Evolutionary conservation across 2,329 filamentous ascomycete species (phyloP), one percentile per base, ranked within the genome.

Genomic region (Hypoxylon sp.): DNA sequence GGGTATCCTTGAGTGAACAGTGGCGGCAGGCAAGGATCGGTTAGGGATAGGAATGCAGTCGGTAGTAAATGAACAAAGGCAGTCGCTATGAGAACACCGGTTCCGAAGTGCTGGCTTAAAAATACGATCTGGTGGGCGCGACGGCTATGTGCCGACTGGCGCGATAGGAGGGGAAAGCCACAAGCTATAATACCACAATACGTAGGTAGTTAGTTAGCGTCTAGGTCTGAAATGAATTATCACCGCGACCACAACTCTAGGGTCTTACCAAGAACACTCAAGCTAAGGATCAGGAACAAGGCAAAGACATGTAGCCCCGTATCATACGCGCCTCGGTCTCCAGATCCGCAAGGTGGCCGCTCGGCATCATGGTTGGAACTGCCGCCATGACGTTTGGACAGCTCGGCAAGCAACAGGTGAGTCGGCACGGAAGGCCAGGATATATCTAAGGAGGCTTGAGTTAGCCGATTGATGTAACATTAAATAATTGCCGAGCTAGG

Each of bases 51-150:
- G 73, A 92, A 92, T 0, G 90, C 90, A 25, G 87, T 92, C 59
- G 88, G 90, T 3, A 91, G 85, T 11, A 91, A 83, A 80, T 95
- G 92, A 25, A 95, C 92, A 75, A 96, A 96, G 60, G 93, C 92
- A 0, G 93, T 96, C 10, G 93, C 92, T 68, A 96, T 90, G n/a
- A 96, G 83, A 19, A 96, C 93, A 65, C 93, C 93, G 0, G 93
- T 96, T 75, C 93, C 91, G 71, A 93, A 91, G 80, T 93, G 91
- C 70, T 91, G 88, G 74, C 89, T 90, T 69, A 90, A 82, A 77
- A 91, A 91, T 69, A 91, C 84, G 73, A 91, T 84, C 21, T 79
- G 84, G 68, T 84, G 84, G 57, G 90, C 89, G 60, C 86, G 85
- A 56, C 83, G 85, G 60, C 89, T 83, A 52, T 84, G 83, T 38